Evolutionary conservation across 805 yeast genomes (phyloP).

Genomic region (Metschnikowia anglica): DNA sequence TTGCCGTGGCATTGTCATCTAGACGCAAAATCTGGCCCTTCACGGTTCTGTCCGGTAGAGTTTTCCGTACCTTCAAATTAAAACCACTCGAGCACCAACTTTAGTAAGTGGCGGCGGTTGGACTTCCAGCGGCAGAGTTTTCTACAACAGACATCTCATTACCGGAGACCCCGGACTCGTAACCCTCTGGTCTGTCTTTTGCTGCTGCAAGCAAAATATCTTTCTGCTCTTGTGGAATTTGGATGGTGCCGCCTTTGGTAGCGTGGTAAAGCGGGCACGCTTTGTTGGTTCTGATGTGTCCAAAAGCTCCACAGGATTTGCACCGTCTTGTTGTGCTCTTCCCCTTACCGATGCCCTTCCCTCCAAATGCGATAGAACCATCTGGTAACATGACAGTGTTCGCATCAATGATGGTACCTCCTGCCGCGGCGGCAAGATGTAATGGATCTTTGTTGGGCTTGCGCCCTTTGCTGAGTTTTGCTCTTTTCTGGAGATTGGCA

Average conservation of each 20-base stretch:
- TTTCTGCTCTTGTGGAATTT: slow-evolving; percentile 21
- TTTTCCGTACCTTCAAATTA: background rate
- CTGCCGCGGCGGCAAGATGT: slow-evolving; percentile 44
- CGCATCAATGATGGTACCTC: slow-evolving; percentile 43
- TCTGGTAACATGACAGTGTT: slow-evolving; percentile 45
- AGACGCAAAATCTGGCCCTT: background rate
- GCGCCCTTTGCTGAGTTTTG: slow-evolving; percentile 47
- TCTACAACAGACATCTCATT: slow-evolving; percentile 9
- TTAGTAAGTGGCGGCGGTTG: background rate
- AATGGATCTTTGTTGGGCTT: slow-evolving; percentile 34
- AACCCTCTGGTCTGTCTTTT: slow-evolving; percentile 14
- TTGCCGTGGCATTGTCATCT: too few species aligned
- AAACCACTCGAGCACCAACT: too few species aligned
- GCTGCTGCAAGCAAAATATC: slow-evolving; percentile 21
- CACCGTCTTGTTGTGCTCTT: slow-evolving; percentile 78
- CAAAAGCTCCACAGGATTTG: slow-evolving; percentile 92
- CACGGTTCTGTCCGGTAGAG: background rate
- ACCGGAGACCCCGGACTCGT: slow-evolving; percentile 5
- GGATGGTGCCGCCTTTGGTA: slow-evolving; percentile 32
- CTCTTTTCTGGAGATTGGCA: slow-evolving; percentile 78
- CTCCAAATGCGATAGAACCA: slow-evolving; percentile 49
- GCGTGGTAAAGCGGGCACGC: slow-evolving; percentile 79
- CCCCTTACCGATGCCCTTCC: slow-evolving; percentile 73
- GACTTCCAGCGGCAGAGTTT: slow-evolving; percentile 10
- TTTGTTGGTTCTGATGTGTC: slow-evolving; percentile 90